Evolutionary conservation across 2,329 filamentous ascomycete genomes (phyloP), one percentile per base, ranked within the genome.

Genomic region (Aspergillus hiratsukae): DNA sequence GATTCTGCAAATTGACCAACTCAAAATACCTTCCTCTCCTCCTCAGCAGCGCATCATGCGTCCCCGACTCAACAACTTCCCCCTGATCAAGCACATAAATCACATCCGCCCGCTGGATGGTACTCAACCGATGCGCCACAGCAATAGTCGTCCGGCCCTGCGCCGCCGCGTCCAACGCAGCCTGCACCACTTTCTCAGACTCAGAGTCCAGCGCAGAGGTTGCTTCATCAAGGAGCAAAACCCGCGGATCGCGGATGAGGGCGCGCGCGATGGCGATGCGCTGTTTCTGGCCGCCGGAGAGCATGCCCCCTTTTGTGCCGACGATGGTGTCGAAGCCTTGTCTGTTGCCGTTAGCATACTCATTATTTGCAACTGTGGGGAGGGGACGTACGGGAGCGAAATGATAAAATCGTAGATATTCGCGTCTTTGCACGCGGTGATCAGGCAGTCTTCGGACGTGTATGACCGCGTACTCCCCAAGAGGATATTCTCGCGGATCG

Each of bases 21-120:
- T 93, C 89, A 8, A 83, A 86, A 69, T 94, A 94, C 49, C 88
- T 81, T 3, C 89, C 88, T 61, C 85, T 85, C 69, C 80, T 81
- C 62, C 79, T 81, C 81, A 89, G 86, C 66, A 93, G 71, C 68
- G 91, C 88, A 0, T 77, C 66, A 69, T 97, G 93, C 7, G 86
- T 91, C 4, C 93, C 93, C 63, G 83, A 82, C 78, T 97, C 93
- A 1, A 95, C 89, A 45, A 97, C 84, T 58, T 85, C 83, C 7
- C 93, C 94, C 66, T 90, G 87, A 72, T 97, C 92, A 70, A 97
- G 94, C n/a, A 97, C 93, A 62, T 95, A 97, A 65, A 97, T 97
- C 51, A 93, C 78, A 70, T 97, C 93, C 0, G 93, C 93, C 71
- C 93, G 92, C 71, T 96, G 91, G 58, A 97, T 97, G 0, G 94